Evolutionary conservation across 805 yeast species (phyloP), one percentile per base, ranked within the genome.

Genomic region (Yarrowia yakushimensis): DNA sequence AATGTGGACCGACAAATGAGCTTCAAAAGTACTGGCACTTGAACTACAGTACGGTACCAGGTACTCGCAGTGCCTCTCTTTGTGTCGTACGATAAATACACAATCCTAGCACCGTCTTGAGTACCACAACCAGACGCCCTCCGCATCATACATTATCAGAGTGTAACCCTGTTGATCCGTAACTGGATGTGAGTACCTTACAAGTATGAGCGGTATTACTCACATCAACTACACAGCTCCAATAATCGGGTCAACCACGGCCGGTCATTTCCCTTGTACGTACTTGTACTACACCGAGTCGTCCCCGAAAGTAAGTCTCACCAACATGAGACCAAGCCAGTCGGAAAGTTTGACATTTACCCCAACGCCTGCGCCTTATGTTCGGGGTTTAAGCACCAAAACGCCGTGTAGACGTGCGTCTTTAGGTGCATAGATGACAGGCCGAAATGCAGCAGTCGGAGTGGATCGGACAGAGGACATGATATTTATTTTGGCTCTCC

Each of bases 301-400:
- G 7, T 42, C 31, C 13, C 46, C 46, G 34, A 18, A 17, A n/a
- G 4, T 7, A 6, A 27, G 11, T 25, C 31, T 25, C 30, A 42
- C 30, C 15, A n/a, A 4, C 33, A 8, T 20, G 23, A n/a, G 12
- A 27, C 22, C 52, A 45, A 36, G 36, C 52, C 52, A 30, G 36
- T 23, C 52, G 36, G 52, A 45, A 45, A 45, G 52, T 45, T 45
- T 45, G 52, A 25, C 36, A 45, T 45, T 36, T 45, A 45, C 52
- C 52, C 52, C 52, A 45, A 45, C 52, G 52, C 52, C 52, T 45
- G 50, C 50, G 50, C 50, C 4, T 27, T 27, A 43, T 43, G 52
- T 45, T 30, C 52, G 52, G 50, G 52, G 36, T 45, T 43, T 43
- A 27, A 45, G 52, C 27, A 36, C 52, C 36, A 30, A 20, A n/a